Conservation (phyloP, 2,329 filamentous ascomycete species). For the Pseudocercospora cruenta region DNA sequence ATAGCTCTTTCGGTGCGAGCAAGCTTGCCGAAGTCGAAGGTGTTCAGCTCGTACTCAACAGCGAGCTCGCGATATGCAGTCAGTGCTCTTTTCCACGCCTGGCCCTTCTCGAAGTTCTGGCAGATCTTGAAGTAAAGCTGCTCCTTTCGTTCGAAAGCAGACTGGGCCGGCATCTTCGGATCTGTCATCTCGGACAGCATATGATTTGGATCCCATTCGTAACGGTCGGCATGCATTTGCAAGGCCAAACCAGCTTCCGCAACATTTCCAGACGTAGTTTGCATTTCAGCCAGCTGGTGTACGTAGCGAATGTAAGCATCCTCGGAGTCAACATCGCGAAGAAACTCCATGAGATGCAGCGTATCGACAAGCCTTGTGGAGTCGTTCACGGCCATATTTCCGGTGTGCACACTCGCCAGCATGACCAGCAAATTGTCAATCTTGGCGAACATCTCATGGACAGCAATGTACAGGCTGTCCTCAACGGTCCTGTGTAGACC, state of each 20-base stretch:
- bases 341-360: slow-evolving; percentile 89
- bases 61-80: slow-evolving; percentile 89
- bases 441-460: slow-evolving; percentile 78
- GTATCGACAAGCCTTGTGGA: slow-evolving; percentile 85
- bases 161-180: slow-evolving; percentile 79
- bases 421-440: slow-evolving; percentile 91
- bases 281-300: slow-evolving; percentile 81
- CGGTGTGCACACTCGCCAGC: slow-evolving; percentile 83
- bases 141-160: slow-evolving; percentile 90
- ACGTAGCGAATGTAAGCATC: slow-evolving; percentile 97
- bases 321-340: slow-evolving; percentile 94
- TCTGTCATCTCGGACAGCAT: slow-evolving; percentile 69
- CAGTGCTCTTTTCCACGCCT: slow-evolving; percentile 87
- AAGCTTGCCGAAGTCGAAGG: slow-evolving; percentile 90
- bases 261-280: slow-evolving; percentile 74
- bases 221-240: slow-evolving; percentile 87
- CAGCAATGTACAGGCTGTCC: slow-evolving; percentile 73
- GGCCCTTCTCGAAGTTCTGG: slow-evolving; percentile 90
- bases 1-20: slow-evolving; percentile 88
- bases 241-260: slow-evolving; percentile 88
- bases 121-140: slow-evolving; percentile 92
- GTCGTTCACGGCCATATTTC: slow-evolving; percentile 65
- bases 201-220: slow-evolving; percentile 81
- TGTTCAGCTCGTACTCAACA: slow-evolving; percentile 83
- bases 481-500: slow-evolving; percentile 67